Percentiles rank a stretch among this genome's conserved stretches.
Evolutionary conservation across 1,284 basidiomycete species (phyloP).

Genomic region (Wallemia mellicola): DNA sequence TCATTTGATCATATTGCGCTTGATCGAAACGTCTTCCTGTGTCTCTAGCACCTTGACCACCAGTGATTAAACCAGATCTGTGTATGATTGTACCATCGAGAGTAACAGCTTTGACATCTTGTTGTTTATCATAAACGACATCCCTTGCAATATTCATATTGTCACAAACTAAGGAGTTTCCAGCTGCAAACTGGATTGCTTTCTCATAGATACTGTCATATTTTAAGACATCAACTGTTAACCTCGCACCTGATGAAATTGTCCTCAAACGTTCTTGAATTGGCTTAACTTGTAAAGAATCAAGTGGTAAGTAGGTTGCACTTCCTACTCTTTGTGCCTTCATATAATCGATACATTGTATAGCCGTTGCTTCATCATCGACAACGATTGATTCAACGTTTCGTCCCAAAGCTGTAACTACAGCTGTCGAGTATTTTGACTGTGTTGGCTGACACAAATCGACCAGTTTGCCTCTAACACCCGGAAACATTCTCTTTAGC

Average conservation of each 20-base stretch:
- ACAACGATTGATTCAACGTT: constrained; percentile 91
- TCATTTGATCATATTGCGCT: constrained; percentile 44
- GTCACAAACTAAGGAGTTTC: constrained; percentile 81
- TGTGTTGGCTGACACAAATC: constrained; percentile 81
- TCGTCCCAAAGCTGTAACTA: constrained; percentile 78
- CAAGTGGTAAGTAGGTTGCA: constrained; percentile 88
- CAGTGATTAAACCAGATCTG: constrained; percentile 88
- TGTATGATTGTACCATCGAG: constrained; percentile 92
- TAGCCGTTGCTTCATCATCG: constrained; percentile 82
- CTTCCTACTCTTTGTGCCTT: constrained; percentile 77
- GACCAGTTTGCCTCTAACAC: constrained; percentile 62
- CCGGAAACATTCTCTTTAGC: constrained; percentile 63
- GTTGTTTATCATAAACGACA: constrained; percentile 72
- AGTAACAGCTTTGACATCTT: constrained; percentile 92
- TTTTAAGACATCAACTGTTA: constrained; percentile 81
- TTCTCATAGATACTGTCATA: constrained; percentile 61
- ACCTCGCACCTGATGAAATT: constrained; percentile 61
- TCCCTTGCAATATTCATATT: constrained; percentile 67
- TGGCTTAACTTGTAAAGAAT: constrained; percentile 77
- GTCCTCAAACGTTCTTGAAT: constrained; percentile 82
- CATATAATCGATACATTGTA: constrained; percentile 96
- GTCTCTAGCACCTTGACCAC: constrained; percentile 47
- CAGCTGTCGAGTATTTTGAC: constrained; percentile 70
- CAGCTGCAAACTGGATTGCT: constrained; percentile 87
- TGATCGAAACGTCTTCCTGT: constrained; percentile 69